These are phyloP conservation scores for Pouteria campechiana DNA, from an alignment of 179 eudicot species.

Conservation along the genomic window DNA sequence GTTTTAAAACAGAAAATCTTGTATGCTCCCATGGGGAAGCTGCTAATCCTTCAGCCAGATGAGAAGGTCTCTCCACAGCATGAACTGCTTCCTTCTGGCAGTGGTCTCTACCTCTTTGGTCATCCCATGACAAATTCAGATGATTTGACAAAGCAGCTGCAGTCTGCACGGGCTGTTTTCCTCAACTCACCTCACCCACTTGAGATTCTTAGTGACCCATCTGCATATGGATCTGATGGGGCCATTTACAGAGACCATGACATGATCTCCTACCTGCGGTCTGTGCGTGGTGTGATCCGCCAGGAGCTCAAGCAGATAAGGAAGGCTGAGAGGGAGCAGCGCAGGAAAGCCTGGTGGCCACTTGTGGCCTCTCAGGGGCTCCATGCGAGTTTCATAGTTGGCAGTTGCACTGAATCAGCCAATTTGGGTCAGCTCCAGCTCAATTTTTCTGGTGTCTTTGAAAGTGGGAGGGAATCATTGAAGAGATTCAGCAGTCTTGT, in stretches of 20 bases:
- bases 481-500: slow-evolving; percentile 59
- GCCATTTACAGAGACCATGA: slow-evolving; percentile 80
- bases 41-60: slow-evolving; percentile 75
- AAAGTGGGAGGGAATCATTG: slow-evolving; percentile 48
- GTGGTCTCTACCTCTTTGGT: slow-evolving; percentile 46
- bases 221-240: slow-evolving; percentile 79
- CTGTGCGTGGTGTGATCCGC: slow-evolving; percentile 46
- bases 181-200: slow-evolving; percentile 81
- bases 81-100: slow-evolving; percentile 68
- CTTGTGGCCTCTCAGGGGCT: slow-evolving; percentile 35
- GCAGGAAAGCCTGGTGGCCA: slow-evolving; percentile 49
- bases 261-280: slow-evolving; percentile 68
- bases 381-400: slow-evolving; percentile 23
- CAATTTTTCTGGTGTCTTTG: slow-evolving; percentile 39
- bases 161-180: slow-evolving; percentile 37
- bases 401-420: no score
- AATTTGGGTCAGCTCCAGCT: slow-evolving; percentile 16
- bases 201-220: slow-evolving; percentile 61
- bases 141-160: slow-evolving; percentile 24
- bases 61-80: slow-evolving; percentile 58
- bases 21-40: slow-evolving; percentile 72
- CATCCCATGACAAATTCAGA: slow-evolving; percentile 12
- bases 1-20: slow-evolving; percentile 81
- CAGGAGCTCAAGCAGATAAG: slow-evolving; percentile 23
- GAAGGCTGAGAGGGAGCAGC: slow-evolving; percentile 18